Base-by-base conservation (phyloP, 495 filamentous ascomycete species). In the Penicillium roqueforti region DNA sequence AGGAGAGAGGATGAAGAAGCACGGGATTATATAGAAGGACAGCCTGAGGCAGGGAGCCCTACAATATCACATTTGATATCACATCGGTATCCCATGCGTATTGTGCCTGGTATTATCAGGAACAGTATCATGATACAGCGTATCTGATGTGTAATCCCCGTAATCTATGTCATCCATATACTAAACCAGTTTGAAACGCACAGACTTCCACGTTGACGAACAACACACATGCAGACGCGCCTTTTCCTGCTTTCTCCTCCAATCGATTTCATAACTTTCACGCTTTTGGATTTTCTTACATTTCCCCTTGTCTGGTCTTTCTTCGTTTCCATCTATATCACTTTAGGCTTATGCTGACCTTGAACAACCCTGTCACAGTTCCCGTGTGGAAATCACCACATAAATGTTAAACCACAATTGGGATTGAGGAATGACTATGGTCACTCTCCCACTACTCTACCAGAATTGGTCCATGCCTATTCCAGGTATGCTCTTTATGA, bases 141-240 rank as follows among this genome's bases (percentile, higher is more conserved):
- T n/a, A n/a, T n/a, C n/a, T n/a, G n/a, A n/a, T n/a, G n/a, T n/a
- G n/a, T n/a, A n/a, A n/a, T n/a, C n/a, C n/a, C n/a, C n/a, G n/a
- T n/a, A n/a, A n/a, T n/a, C n/a, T n/a, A n/a, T n/a, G n/a, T n/a
- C n/a, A n/a, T n/a, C n/a, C n/a, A n/a, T n/a, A n/a, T n/a, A n/a
- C n/a, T n/a, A n/a, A n/a, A n/a, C n/a, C n/a, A n/a, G n/a, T n/a
- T n/a, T n/a, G n/a, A n/a, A n/a, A n/a, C 47, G 47, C 47, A 50
- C 47, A 50, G 47, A 50, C 47, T 14, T 45, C 42, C 42, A 29
- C 42, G 42, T 45, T 45, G 42, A 45, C 20, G 39, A 43, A 43
- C 42, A 45, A 45, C 42, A 50, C 42, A 50, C 47, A 39, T 50
- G 47, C 47, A 50, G 47, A 50, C 47, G 34, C 47, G 47, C 47